Base-by-base conservation (phyloP, 495 filamentous ascomycete species). In the Penicillium diatomitis region DNA sequence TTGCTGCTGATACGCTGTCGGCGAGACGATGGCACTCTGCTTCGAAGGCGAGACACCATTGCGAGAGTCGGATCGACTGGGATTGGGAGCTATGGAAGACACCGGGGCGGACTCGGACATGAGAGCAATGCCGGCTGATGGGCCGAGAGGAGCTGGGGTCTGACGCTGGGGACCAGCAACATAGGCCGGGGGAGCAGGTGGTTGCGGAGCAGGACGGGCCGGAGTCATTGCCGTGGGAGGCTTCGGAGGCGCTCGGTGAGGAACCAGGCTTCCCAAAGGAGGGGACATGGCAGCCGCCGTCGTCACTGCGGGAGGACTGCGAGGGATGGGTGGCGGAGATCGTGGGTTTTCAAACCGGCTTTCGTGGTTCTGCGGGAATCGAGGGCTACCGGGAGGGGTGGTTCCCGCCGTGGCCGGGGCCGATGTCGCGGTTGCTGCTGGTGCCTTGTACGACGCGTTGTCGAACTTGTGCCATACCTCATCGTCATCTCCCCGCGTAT, bases 311-410 rank as follows among this genome's bases (percentile, higher is more conserved):
- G 66, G 56, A 28, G 66, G 52, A 55, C 64, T 80, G 46, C 81
- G 73, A 49, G 92, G 92, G 44, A 96, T 84, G 3, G 92, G 92
- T 49, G 92, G 92, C 10, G 92, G 87, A 6, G 91, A 86, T 49
- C 92, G 81, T 38, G 92, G 92, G 55, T 97, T 97, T 68, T 98
- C 92, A 63, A 98, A 98, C 72, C 90, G 97, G 47, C 84, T 83
- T 70, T 90, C 86, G 65, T 89, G 83, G 66, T 89, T 90, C 51
- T 85, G 80, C 20, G 94, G 92, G 66, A 96, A 96, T 57, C 91
- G 80, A 42, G 92, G 94, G 64, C 88, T 95, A 51, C 85, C 81
- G 29, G 90, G 88, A 41, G 92, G 87, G 58, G 91, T 63, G 2
- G 41, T 44, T 12, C 41, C 41, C 30, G 41, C 34, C n/a, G 31